Percentiles rank a stretch among this genome's conserved stretches.
Conservation (phyloP, 177 flowering plant genomes). For the Tripterygium wilfordii region DNA sequence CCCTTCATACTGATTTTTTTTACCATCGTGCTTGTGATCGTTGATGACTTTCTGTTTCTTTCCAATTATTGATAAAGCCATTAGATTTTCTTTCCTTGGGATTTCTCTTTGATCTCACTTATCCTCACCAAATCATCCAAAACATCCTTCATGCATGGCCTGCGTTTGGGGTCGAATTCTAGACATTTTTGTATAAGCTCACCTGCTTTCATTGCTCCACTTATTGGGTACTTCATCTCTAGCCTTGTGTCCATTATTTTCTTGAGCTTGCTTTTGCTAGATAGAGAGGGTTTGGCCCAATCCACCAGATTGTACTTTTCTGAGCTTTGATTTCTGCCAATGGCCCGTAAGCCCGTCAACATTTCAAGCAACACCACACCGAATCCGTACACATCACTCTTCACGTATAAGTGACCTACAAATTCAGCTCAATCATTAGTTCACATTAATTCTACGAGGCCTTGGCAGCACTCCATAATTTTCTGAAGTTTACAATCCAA, state of each 20-base stretch:
- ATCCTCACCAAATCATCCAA: slow-evolving; percentile 15
- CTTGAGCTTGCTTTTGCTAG: slow-evolving; percentile 19
- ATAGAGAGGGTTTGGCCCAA: slow-evolving; percentile 22
- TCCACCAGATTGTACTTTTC: slow-evolving; percentile 19
- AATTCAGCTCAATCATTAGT: too few species aligned
- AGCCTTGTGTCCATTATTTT: slow-evolving; percentile 30
- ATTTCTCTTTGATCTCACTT: slow-evolving; percentile 4
- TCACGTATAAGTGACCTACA: slow-evolving; percentile 36
- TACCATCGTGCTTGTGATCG: neutral
- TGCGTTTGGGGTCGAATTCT: slow-evolving; percentile 19
- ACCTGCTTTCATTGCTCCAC: slow-evolving; percentile 17
- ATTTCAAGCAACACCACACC: slow-evolving; percentile 37
- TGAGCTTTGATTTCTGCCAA: slow-evolving; percentile 17
- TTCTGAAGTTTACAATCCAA: too few species aligned
- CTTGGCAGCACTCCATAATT: too few species aligned
- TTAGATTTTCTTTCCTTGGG: slow-evolving; percentile 3
- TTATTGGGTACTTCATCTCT: slow-evolving; percentile 16
- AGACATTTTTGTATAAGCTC: slow-evolving; percentile 24
- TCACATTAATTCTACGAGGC: too few species aligned
- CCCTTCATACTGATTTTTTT: neutral
- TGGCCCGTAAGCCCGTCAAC: slow-evolving; percentile 27
- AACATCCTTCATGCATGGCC: slow-evolving; percentile 31
- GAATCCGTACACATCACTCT: slow-evolving; percentile 40
- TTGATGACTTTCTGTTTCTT: neutral
- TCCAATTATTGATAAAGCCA: too few species aligned